Evolutionary conservation across 2,329 filamentous ascomycete genomes (phyloP).

Genomic region (Nakataea oryzae): DNA sequence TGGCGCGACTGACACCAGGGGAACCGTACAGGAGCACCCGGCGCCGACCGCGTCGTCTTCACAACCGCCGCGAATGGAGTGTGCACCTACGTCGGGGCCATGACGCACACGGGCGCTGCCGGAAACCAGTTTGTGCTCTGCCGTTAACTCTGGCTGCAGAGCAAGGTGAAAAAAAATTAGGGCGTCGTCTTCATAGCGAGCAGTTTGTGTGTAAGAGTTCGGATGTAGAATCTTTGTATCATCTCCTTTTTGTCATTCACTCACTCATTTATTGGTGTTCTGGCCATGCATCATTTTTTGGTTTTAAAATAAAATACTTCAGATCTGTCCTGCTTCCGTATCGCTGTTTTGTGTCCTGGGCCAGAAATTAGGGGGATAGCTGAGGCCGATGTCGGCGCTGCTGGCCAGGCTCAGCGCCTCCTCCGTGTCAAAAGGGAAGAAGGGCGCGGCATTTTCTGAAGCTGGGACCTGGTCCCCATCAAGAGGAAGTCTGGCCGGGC

Average conservation of each 20-base stretch:
- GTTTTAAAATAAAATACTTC: no score
- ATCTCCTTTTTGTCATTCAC: no score
- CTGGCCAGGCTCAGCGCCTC: slow-evolving; percentile 23
- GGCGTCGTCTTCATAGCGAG: no score
- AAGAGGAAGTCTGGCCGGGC: no score
- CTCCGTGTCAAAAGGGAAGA: slow-evolving; percentile 15
- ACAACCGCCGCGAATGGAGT: slow-evolving; percentile 5
- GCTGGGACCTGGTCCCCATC: no score
- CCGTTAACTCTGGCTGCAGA: no score
- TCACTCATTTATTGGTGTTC: no score
- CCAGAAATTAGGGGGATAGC: slow-evolving; percentile 18
- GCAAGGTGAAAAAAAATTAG: no score
- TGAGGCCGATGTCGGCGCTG: slow-evolving; percentile 20
- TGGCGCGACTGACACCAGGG: neutral
- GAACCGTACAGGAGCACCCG: slow-evolving; percentile 35
- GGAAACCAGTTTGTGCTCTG: slow-evolving; percentile 49
- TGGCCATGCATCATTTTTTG: no score
- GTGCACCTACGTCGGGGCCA: slow-evolving; percentile 39
- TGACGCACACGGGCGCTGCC: slow-evolving; percentile 56
- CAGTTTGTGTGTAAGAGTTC: no score
- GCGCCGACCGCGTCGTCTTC: slow-evolving; percentile 53
- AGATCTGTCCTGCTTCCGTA: no score
- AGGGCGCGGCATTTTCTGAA: slow-evolving; percentile 8
- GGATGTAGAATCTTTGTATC: no score
- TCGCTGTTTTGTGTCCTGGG: slow-evolving; percentile 12